Conservation (phyloP, 208 protist genomes). For the Crithidia acanthocephali region DNA sequence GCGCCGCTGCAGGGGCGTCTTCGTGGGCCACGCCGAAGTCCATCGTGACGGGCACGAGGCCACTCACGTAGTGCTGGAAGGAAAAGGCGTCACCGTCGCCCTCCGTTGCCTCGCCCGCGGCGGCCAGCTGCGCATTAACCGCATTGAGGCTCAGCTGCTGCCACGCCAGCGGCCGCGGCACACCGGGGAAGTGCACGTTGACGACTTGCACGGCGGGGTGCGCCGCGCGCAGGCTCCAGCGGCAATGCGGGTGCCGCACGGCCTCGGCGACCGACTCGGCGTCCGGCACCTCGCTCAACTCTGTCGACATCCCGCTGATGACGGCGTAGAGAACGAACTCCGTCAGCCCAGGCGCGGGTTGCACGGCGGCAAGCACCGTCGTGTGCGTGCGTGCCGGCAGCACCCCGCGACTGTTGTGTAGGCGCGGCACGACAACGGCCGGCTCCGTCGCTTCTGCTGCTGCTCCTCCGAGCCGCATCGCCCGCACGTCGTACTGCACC, state of each 20-base stretch:
- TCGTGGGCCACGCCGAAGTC: slow-evolving; percentile 75
- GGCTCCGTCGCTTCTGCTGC: no score
- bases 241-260: slow-evolving; percentile 74
- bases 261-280: slow-evolving; percentile 51
- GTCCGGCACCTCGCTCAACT: slow-evolving; percentile 36
- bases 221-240: slow-evolving; percentile 55
- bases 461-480: slow-evolving; percentile 32
- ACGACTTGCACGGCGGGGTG: slow-evolving; percentile 83
- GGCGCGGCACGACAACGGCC: slow-evolving; percentile 32
- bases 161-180: slow-evolving; percentile 49
- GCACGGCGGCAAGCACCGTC: slow-evolving; percentile 73
- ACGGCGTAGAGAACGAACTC: slow-evolving; percentile 83
- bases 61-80: slow-evolving; percentile 80
- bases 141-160: slow-evolving; percentile 74
- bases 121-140: slow-evolving; percentile 77
- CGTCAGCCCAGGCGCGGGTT: slow-evolving; percentile 57
- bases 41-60: slow-evolving; percentile 74
- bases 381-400: slow-evolving; percentile 88
- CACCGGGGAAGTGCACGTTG: slow-evolving; percentile 63
- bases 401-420: slow-evolving; percentile 63
- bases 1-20: slow-evolving; percentile 29
- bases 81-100: slow-evolving; percentile 59
- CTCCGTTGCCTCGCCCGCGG: slow-evolving; percentile 42
- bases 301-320: slow-evolving; percentile 50
- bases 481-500: slow-evolving; percentile 80